Conservation (phyloP, 176 grass and related monocot genomes). For the Oryza officinalis region DNA sequence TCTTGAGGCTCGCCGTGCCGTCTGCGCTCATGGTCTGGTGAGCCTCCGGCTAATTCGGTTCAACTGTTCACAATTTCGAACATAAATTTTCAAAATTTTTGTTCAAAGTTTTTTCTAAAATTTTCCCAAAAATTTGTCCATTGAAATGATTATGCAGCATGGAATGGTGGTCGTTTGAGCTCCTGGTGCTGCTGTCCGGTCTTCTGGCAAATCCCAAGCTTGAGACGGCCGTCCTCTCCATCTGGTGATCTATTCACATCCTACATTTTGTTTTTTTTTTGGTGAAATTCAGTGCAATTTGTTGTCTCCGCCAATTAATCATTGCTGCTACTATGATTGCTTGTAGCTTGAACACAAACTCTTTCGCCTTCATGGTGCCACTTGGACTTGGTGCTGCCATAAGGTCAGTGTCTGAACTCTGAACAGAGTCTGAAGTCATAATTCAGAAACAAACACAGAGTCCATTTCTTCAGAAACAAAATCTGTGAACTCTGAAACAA, state of each 20-base stretch:
- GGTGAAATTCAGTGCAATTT: not conserved
- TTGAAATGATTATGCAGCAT: not conserved
- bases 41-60: not conserved
- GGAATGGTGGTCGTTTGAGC: slow-evolving; percentile 58
- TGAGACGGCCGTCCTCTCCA: not conserved
- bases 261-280: not conserved
- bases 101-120: not conserved
- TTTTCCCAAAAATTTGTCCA: too few species aligned
- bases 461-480: not conserved
- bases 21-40: slow-evolving; percentile 65
- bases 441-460: too few species aligned
- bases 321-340: not conserved
- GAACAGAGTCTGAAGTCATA: too few species aligned
- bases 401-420: slow-evolving; percentile 18
- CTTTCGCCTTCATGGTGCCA: not conserved
- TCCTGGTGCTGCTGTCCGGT: slow-evolving; percentile 51
- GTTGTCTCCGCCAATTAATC: not conserved
- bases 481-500: not conserved
- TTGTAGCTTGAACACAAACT: not conserved
- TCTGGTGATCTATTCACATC: not conserved
- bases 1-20: slow-evolving; percentile 46
- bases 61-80: not conserved
- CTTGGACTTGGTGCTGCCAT: not conserved
- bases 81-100: too few species aligned
- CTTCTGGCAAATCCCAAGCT: not conserved